phyloP scores from a whole-genome alignment of 108 stramenopile species.

The Nitzschia sp. region DNA sequence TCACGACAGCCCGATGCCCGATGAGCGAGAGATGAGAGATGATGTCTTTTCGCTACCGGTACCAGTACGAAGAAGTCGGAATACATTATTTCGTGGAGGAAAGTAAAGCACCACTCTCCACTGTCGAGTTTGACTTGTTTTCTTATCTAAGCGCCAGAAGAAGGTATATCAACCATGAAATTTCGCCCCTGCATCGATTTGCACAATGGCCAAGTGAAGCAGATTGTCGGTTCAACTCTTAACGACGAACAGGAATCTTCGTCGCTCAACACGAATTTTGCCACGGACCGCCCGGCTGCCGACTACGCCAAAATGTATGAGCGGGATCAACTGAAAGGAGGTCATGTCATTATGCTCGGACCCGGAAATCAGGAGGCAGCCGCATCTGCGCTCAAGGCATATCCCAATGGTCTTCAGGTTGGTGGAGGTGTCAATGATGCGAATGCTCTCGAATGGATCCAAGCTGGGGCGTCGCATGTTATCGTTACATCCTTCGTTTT shows the following conservation, averaged over 20 bases:
- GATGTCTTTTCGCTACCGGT: too few species aligned
- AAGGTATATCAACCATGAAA: constrained; percentile 82
- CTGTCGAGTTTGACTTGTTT: too few species aligned
- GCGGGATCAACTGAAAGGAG: constrained; percentile 80
- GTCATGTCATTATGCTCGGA: constrained; percentile 98
- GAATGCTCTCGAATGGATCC: constrained; percentile 86
- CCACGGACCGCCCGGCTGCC: constrained; percentile 70
- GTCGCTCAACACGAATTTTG: constrained; percentile 83
- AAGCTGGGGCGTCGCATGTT: constrained; percentile 92
- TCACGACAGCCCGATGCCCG: too few species aligned
- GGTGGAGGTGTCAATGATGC: constrained; percentile 92
- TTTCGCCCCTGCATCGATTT: constrained; percentile 99
- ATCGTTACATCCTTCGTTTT: constrained; percentile 98
- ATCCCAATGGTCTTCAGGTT: constrained; percentile 90
- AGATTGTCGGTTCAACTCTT: constrained; percentile 96
- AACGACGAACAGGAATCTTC: constrained; percentile 35
- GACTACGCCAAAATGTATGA: constrained; percentile 82
- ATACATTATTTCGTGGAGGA: too few species aligned
- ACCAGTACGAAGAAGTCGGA: too few species aligned
- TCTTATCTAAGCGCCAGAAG: too few species aligned
- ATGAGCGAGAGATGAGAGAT: too few species aligned
- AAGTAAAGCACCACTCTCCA: too few species aligned
- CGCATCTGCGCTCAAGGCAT: constrained; percentile 73
- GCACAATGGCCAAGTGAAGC: constrained; percentile 96
- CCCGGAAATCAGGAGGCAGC: constrained; percentile 90